Percentiles rank a stretch among this genome's conserved stretches.
These are phyloP conservation scores for Nephromyces sp. DNA, from an alignment of 169 alveolate species.

Conservation along the genomic window DNA sequence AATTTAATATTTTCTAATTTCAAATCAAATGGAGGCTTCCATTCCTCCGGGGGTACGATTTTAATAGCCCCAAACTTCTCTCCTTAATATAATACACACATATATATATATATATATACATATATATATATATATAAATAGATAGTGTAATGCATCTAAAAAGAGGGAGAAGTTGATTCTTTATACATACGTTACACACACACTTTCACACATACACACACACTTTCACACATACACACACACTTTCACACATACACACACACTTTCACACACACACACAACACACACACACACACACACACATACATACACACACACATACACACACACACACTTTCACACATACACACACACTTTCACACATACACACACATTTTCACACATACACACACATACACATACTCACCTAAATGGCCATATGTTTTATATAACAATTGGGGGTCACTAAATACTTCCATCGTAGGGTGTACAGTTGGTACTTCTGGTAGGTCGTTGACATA, in stretches of 20 bases:
- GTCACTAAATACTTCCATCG: conserved; percentile 50
- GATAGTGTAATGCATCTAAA: conserved; percentile 7
- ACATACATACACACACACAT: conserved; percentile 18
- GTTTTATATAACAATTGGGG: conserved; percentile 47
- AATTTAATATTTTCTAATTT: conserved; percentile 41
- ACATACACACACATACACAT: conserved; percentile 33
- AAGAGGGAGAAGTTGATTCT: conserved; percentile 15
- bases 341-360: background rate
- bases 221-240: background rate
- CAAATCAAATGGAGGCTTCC: conserved; percentile 43
- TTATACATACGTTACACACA: conserved; percentile 21
- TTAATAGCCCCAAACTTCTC: conserved; percentile 63
- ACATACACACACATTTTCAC: too few species aligned
- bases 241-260: background rate
- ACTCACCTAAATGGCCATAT: too few species aligned
- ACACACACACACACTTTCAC: background rate
- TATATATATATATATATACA: background rate
- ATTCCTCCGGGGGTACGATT: conserved; percentile 59
- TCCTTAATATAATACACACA: conserved; percentile 32
- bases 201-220: background rate
- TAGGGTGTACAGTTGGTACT: conserved; percentile 52
- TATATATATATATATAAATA: conserved; percentile 1
- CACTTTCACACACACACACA: conserved; percentile 29
- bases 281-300: background rate
- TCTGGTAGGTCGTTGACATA: conserved; percentile 21